Evolutionary conservation across 805 yeast species (phyloP).

Genomic region (Ogataea neopini): DNA sequence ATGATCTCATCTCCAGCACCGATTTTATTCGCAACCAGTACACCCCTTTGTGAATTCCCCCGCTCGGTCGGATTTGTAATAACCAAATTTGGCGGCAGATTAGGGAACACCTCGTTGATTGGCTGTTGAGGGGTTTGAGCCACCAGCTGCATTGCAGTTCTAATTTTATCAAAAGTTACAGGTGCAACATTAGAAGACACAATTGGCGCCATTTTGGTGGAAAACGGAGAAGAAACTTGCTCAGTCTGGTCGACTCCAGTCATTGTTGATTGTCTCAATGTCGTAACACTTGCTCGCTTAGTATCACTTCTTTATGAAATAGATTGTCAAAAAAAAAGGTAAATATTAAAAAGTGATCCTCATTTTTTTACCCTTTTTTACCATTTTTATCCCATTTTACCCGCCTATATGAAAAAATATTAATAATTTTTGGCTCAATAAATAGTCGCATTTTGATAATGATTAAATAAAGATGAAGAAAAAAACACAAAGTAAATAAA

Average conservation of each 20-base stretch:
- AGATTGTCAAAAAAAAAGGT: neutral
- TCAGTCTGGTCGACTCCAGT: neutral
- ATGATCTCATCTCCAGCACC: slow-evolving; percentile 9
- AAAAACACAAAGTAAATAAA: neutral
- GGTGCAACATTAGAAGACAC: neutral
- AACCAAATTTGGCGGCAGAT: slow-evolving; percentile 10
- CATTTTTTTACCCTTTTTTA: neutral
- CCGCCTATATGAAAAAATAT: no score
- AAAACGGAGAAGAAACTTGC: neutral
- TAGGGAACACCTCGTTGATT: slow-evolving; percentile 7
- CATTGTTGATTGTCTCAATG: neutral
- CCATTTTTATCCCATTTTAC: neutral
- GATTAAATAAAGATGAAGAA: neutral
- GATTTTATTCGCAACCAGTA: neutral
- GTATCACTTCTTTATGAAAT: no score
- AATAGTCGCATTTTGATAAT: neutral
- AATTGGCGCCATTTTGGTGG: neutral
- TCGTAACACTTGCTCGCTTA: neutral
- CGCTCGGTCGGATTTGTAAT: slow-evolving; percentile 15
- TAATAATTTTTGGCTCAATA: neutral
- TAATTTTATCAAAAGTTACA: neutral
- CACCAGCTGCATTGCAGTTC: slow-evolving; percentile 10
- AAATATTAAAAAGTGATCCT: neutral
- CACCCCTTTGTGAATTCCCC: slow-evolving; percentile 15
- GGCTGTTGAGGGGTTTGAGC: slow-evolving; percentile 3